Percentiles rank a stretch among this genome's conserved stretches.
Evolutionary conservation across 306 rosid genomes (phyloP).

Genomic region (Quercus dentata): DNA sequence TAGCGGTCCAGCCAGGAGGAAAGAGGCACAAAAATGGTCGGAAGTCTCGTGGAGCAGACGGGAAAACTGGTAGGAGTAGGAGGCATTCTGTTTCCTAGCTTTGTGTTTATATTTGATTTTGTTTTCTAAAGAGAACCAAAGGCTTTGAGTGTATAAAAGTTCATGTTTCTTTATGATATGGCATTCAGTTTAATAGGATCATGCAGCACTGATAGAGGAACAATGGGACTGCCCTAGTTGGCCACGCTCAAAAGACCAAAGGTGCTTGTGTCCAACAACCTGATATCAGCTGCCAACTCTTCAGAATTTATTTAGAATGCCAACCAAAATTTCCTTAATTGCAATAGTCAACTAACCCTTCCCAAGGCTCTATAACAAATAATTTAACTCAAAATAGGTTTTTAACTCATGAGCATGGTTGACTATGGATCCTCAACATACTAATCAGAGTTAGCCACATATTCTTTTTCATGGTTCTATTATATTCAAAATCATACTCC

Average conservation of each 20-base stretch:
- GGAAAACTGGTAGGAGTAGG: constrained; percentile 73
- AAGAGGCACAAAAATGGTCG: constrained; percentile 56
- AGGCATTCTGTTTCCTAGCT: constrained; percentile 59
- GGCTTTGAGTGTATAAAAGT: not conserved
- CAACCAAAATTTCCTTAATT: too few relatives aligned
- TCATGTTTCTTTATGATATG: not conserved
- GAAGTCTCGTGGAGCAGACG: constrained; percentile 56
- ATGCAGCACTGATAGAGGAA: not conserved
- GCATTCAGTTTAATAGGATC: not conserved
- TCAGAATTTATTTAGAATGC: too few relatives aligned
- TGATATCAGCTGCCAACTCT: too few relatives aligned
- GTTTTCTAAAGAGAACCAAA: not conserved
- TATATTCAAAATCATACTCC: too few relatives aligned
- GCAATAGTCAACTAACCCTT: too few relatives aligned
- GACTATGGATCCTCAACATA: too few relatives aligned
- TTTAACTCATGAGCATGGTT: too few relatives aligned
- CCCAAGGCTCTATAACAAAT: too few relatives aligned
- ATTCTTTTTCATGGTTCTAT: not conserved
- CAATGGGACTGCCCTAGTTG: not conserved
- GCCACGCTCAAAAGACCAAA: not conserved
- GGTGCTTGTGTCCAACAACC: not conserved
- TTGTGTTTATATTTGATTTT: not conserved
- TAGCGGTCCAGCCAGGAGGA: constrained; percentile 52
- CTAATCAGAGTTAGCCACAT: too few relatives aligned
- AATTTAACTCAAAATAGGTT: too few relatives aligned